Conservation (phyloP, 495 filamentous ascomycete genomes). For the Pseudotulostoma volvatum region DNA sequence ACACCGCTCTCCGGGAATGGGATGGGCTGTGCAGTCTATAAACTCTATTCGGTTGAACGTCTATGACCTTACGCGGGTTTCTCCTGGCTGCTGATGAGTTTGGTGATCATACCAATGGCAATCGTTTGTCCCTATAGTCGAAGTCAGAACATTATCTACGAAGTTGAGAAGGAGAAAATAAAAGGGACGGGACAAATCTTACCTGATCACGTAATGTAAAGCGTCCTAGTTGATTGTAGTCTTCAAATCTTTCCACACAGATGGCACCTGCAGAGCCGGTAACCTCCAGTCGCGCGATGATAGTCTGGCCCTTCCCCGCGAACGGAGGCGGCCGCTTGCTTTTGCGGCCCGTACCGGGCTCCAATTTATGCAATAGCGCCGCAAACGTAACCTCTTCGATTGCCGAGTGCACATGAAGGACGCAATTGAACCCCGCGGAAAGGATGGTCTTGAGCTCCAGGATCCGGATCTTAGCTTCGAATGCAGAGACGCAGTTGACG, state of each 20-base stretch:
- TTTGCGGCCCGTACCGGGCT: constrained; percentile 89
- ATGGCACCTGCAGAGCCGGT: constrained; percentile 70
- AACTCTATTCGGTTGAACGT: too few relatives aligned
- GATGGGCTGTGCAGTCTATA: too few relatives aligned
- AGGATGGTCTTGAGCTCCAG: constrained; percentile 93
- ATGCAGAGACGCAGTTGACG: constrained; percentile 75
- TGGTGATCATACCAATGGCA: constrained; percentile 92
- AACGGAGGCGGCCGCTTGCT: constrained; percentile 86
- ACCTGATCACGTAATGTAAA: constrained; percentile 94
- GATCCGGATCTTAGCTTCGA: constrained; percentile 92
- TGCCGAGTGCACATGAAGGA: constrained; percentile 76
- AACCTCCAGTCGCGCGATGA: constrained; percentile 83
- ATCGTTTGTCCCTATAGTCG: constrained; percentile 86
- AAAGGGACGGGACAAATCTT: constrained; percentile 8
- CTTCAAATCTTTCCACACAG: constrained; percentile 84
- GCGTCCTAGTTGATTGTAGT: constrained; percentile 83
- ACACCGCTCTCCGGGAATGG: too few relatives aligned
- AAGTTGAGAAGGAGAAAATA: constrained; percentile 3
- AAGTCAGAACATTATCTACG: constrained; percentile 6
- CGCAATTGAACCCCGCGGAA: constrained; percentile 78
- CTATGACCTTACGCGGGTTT: too few relatives aligned
- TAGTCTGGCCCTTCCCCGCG: constrained; percentile 78
- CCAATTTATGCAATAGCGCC: constrained; percentile 76
- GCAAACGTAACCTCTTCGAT: constrained; percentile 91
- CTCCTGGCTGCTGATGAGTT: constrained; percentile 41